Base-by-base conservation (phyloP, 345 rosid genomes). In the Acer yangbiense region DNA sequence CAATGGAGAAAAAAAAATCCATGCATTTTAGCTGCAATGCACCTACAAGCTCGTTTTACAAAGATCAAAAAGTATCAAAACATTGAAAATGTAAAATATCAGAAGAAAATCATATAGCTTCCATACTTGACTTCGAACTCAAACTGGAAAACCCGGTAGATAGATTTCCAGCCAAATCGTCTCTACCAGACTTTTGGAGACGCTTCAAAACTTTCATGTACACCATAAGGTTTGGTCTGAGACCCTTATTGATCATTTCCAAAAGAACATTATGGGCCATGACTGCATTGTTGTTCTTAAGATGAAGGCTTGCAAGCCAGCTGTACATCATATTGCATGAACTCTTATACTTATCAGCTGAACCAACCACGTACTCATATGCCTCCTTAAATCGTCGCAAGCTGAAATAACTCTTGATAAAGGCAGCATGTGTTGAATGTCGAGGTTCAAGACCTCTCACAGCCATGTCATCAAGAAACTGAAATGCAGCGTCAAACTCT, bases 221-320 rank as follows among this genome's bases (percentile, higher is more conserved):
- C 63, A 86, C 82, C 0, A 70, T 20, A 71, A 67, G 64, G 29
- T 81, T 41, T n/a, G 93, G 93, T 75, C 81, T 81, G 21, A 89
- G 80, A 67, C 91, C 93, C 76, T 79, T 88, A 17, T 77, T 69
- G 5, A 88, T 88, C 93, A 90, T 86, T 77, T 85, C 86, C 23
- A 71, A 84, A 41, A 88, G 87, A 78, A 90, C 69, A 76, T 69
- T 77, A 44, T 78, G 78, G 17, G 91, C 86, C 35, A 64, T 25
- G 11, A 81, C 78, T 13, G 46, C 25, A 73, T 88, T 71, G 35
- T 86, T 86, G 17, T 67, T 74, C 72, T 78, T 84, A 57, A 68
- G 79, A 78, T 86, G 80, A 58, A 88, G 90, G 64, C 74, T 80
- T 4, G 90, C 91, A 68, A 90, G 89, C 74, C 82, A 75, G 79